Base-by-base conservation (phyloP, 1,284 basidiomycete species). In the Cutaneotrichosporon sp. region DNA sequence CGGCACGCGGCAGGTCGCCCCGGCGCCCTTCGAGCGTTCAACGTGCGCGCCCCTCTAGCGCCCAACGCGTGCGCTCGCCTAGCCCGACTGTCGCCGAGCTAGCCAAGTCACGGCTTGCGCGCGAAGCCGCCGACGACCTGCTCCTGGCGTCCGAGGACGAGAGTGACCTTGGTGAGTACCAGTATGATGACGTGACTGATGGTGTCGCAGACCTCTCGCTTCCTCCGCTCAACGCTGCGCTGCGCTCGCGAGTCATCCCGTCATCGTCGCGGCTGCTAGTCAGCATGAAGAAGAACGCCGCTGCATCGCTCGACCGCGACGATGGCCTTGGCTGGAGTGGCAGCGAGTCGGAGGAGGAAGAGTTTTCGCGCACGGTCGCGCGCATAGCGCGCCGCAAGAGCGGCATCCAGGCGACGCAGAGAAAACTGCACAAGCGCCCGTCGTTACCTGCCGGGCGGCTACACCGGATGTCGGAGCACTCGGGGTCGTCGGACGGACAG, bases 301-400 rank as follows among this genome's bases (percentile, higher is more conserved):
- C 20, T 21, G 23, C 33, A 33, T 30, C 26, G n/a, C 26, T 35
- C 14, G 39, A 44, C 4, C 37, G 10, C 18, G 30, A 20, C 34
- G 47, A 38, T 10, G 38, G 55, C 2, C 51, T 49, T 8, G 68
- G 67, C 0, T 70, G 68, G 67, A 62, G 61, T 22, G 67, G 69
- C 3, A 64, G 61, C 39, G 69, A 71, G 38, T 65, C 62, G 7
- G 69, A 71, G 47, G 69, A 70, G 46, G 69, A 71, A 35, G 67
- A 66, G 45, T 69, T 65, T 56, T 56, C 60, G 8, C 46, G 54
- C 38, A 59, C 61, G 3, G 58, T 67, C 14, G 42, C 59, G 4
- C 47, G 48, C 14, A 61, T 70, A 15, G 52, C 55, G 8, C 39
- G 33, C 17, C 56, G 64, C 21, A 63, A 59, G 57, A 41, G 43